phyloP scores from a whole-genome alignment of 1,139 yeast genomes.

The Candida tetrigidarum region DNA sequence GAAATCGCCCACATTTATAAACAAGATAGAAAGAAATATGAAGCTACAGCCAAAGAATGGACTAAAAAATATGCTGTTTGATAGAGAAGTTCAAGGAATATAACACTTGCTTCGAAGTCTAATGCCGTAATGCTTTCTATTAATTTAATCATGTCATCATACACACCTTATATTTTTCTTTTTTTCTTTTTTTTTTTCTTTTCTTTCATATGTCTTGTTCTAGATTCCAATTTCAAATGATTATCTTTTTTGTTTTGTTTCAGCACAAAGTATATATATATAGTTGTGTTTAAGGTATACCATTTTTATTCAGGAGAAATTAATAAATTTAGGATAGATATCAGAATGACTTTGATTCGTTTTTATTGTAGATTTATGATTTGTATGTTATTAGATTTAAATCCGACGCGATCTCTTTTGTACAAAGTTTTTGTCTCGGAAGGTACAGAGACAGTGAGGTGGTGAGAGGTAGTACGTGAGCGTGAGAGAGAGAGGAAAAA shows the following conservation, averaged over 20 bases:
- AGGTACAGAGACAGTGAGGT: neutral
- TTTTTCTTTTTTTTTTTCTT: conserved; percentile 1
- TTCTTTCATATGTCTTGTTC: too few relatives aligned
- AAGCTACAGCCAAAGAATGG: conserved; percentile 99
- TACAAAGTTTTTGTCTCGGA: neutral
- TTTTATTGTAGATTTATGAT: too few relatives aligned
- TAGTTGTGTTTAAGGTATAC: neutral
- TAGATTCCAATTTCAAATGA: neutral
- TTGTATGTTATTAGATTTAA: too few relatives aligned
- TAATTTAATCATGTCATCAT: conserved; percentile 9
- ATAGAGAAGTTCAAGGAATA: neutral
- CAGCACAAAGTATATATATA: conserved; percentile 4
- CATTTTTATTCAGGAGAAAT: neutral
- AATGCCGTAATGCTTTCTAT: conserved; percentile 6
- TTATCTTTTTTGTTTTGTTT: neutral
- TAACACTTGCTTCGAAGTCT: conserved; percentile 3
- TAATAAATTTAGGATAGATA: conserved; percentile 6
- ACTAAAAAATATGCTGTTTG: conserved; percentile 97
- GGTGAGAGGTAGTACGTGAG: neutral
- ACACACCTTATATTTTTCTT: neutral
- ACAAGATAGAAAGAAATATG: conserved; percentile 92
- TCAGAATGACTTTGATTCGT: too few relatives aligned
- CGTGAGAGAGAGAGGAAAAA: too few relatives aligned
- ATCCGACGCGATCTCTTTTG: neutral
- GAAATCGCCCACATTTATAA: conserved; percentile 97